Percentiles rank a stretch among this genome's conserved stretches.
Conservation (phyloP, 164 flowering plant genomes). For the Sedum album region DNA sequence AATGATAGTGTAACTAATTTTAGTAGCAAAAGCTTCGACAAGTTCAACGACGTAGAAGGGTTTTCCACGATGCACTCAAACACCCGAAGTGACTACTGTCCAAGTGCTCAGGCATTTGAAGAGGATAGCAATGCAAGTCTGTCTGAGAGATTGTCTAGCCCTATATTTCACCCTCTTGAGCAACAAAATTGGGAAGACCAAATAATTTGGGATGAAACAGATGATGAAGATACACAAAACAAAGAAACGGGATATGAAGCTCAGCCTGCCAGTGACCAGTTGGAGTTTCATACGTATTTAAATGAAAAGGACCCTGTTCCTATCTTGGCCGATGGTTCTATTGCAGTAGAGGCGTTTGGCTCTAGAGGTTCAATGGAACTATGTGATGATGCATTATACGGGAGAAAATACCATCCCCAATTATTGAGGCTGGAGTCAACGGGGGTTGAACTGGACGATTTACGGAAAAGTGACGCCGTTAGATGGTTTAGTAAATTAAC, state of each 20-base stretch:
- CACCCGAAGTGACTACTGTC: slow-evolving; percentile 33
- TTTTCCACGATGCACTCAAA: slow-evolving; percentile 11
- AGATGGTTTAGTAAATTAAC: slow-evolving; percentile 41
- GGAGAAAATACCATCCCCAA: slow-evolving; percentile 64
- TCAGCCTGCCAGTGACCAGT: slow-evolving; percentile 12
- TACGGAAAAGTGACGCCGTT: slow-evolving; percentile 25
- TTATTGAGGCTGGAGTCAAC: slow-evolving; percentile 66
- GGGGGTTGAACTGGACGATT: slow-evolving; percentile 24
- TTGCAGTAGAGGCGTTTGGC: slow-evolving; percentile 53
- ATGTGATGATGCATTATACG: slow-evolving; percentile 10
- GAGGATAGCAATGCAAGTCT: slow-evolving; percentile 55
- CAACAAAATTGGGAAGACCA: slow-evolving; percentile 84
- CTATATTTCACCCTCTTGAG: slow-evolving; percentile 61
- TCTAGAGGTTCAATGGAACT: slow-evolving; percentile 27
- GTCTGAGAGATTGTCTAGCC: slow-evolving; percentile 23
- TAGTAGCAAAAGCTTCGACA: slow-evolving; percentile 19
- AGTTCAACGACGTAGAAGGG: slow-evolving; percentile 24
- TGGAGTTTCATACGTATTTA: slow-evolving; percentile 18
- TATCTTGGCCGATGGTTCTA: slow-evolving; percentile 22
- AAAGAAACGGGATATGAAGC: slow-evolving; percentile 24
- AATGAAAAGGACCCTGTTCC: slow-evolving; percentile 29
- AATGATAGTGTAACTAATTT: slow-evolving; percentile 19
- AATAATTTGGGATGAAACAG: slow-evolving; percentile 70
- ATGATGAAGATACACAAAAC: slow-evolving; percentile 24
- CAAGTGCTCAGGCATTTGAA: slow-evolving; percentile 15